Evolutionary conservation across 1,284 basidiomycete species (phyloP).

Genomic region (Omphalotus olearius): DNA sequence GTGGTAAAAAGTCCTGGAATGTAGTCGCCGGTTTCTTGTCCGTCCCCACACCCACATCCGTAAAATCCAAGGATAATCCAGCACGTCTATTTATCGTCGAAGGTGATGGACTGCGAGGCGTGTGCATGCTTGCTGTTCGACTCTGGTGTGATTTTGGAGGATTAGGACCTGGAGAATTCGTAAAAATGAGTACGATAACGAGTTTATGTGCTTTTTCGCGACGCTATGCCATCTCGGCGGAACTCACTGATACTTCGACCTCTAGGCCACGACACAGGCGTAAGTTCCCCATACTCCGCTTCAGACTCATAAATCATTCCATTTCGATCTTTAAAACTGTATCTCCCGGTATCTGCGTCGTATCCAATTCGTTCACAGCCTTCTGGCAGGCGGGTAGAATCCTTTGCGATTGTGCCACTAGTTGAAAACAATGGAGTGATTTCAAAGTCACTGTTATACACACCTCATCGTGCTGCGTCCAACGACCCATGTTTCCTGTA

Average conservation of each 20-base stretch:
- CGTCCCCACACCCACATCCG: too few relatives aligned
- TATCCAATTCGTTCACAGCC: conserved; percentile 49
- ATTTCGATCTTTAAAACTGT: conserved; percentile 43
- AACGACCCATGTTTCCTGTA: conserved; percentile 7
- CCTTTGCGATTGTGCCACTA: conserved; percentile 32
- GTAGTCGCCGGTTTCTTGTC: conserved; percentile 24
- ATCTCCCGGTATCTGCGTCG: conserved; percentile 46
- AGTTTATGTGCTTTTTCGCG: too few relatives aligned
- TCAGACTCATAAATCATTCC: conserved; percentile 41
- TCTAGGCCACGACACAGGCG: conserved; percentile 29
- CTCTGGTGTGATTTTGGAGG: neutral
- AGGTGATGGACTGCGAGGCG: neutral
- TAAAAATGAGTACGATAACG: too few relatives aligned
- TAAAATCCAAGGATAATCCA: too few relatives aligned
- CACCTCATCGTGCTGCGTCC: conserved; percentile 9
- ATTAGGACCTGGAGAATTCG: neutral
- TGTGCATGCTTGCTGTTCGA: neutral
- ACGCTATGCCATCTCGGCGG: too few relatives aligned
- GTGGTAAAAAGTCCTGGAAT: conserved; percentile 44
- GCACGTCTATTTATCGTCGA: neutral
- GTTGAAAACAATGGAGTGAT: too few relatives aligned
- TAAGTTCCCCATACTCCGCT: conserved; percentile 39
- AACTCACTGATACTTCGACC: neutral
- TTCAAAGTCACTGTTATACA: too few relatives aligned
- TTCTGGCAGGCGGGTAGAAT: conserved; percentile 43